phyloP scores from a whole-genome alignment of 106 monocot species.

The Dendrobium nobile region DNA sequence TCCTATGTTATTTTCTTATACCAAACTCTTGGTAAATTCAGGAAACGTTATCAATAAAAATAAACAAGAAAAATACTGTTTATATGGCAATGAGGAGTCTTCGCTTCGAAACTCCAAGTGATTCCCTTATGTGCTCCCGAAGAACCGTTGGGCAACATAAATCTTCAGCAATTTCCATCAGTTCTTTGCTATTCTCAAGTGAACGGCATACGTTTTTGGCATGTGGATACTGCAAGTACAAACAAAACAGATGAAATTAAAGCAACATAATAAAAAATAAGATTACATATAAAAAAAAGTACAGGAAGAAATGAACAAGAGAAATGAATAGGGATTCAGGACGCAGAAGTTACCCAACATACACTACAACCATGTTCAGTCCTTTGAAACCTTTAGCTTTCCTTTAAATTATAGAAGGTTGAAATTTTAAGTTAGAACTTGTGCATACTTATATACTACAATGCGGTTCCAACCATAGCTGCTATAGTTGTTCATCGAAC shows the following conservation, averaged over 20 bases:
- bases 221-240: constrained; percentile 62
- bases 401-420: neutral
- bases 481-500: too few species aligned
- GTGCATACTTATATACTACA: too few species aligned
- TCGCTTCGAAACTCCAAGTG: constrained; percentile 70
- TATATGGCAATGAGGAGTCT: constrained; percentile 86
- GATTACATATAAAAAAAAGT: neutral
- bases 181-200: constrained; percentile 89
- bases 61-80: constrained; percentile 58
- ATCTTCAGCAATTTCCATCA: constrained; percentile 92
- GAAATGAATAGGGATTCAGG: neutral
- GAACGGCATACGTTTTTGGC: constrained; percentile 91
- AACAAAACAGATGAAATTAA: neutral
- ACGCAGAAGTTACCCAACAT: neutral
- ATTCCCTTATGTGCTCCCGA: constrained; percentile 76
- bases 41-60: neutral
- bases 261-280: neutral
- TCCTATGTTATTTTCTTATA: neutral
- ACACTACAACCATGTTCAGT: neutral
- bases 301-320: neutral
- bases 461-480: too few species aligned
- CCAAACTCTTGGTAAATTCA: neutral
- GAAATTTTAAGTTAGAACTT: too few species aligned
- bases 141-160: constrained; percentile 70
- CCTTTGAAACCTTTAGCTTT: neutral